These are phyloP conservation scores for Euphrasia arctica DNA, from an alignment of 305 asterid genomes.

Conservation along the genomic window DNA sequence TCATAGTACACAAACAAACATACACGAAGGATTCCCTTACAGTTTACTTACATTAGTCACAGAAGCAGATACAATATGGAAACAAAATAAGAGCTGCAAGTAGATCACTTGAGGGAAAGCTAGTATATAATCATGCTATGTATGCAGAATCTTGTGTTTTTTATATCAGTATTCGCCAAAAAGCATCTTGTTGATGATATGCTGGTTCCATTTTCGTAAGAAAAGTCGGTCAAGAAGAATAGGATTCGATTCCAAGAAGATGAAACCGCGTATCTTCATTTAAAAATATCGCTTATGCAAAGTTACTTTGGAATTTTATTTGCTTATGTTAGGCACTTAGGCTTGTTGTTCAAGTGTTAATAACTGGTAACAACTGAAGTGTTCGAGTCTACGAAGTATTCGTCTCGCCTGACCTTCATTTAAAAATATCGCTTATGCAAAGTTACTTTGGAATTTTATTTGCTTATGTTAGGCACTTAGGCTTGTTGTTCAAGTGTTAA, in stretches of 20 bases:
- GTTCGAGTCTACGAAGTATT: neutral
- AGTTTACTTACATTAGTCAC: neutral
- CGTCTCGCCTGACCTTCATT: too few relatives aligned
- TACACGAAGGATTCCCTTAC: too few relatives aligned
- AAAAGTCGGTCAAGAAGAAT: slow-evolving; percentile 30
- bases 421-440: too few relatives aligned
- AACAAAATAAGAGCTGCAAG: neutral
- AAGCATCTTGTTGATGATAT: neutral
- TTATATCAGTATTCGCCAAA: too few relatives aligned
- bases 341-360: neutral
- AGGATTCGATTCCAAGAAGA: slow-evolving; percentile 59
- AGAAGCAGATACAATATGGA: neutral
- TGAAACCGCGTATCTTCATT: slow-evolving; percentile 1
- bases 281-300: too few relatives aligned
- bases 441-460: too few relatives aligned
- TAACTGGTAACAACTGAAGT: neutral
- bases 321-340: neutral
- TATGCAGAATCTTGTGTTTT: too few relatives aligned
- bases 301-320: neutral
- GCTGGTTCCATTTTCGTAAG: slow-evolving; percentile 49
- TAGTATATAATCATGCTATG: too few relatives aligned
- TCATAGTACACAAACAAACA: neutral
- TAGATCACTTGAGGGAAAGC: neutral
- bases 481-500: too few relatives aligned
- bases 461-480: too few relatives aligned